Evolutionary conservation across 306 rosid genomes (phyloP).

Genomic region (Trichosanthes cucumerina): DNA sequence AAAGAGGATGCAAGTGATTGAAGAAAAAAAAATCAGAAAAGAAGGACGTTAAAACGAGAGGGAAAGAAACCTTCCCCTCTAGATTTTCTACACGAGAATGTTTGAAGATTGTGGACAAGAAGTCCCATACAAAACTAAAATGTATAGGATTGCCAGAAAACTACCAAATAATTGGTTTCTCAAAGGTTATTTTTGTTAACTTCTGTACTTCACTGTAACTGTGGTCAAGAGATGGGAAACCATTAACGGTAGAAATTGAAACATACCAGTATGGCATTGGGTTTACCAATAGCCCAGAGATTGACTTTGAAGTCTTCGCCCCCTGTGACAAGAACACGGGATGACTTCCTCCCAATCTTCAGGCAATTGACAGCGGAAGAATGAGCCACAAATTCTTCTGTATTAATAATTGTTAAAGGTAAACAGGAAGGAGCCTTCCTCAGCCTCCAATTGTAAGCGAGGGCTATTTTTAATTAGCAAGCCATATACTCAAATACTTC

Average conservation of each 20-base stretch:
- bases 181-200: neutral
- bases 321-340: constrained; percentile 95
- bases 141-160: neutral
- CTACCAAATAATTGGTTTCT: neutral
- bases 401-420: constrained; percentile 52
- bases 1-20: neutral
- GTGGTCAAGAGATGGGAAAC: neutral
- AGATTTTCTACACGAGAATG: neutral
- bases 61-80: neutral
- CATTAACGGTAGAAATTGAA: neutral
- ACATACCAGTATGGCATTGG: constrained; percentile 88
- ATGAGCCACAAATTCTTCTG: constrained; percentile 99
- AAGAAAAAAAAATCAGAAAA: neutral
- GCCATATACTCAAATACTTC: neutral
- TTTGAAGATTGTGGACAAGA: neutral
- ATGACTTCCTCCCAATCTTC: constrained; percentile 86
- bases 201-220: neutral
- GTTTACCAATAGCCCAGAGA: constrained; percentile 99
- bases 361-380: constrained; percentile 91
- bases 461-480: neutral
- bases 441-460: neutral
- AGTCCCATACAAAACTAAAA: neutral
- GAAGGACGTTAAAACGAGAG: neutral
- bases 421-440: constrained; percentile 11
- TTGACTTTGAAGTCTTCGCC: constrained; percentile 99